phyloP scores from a whole-genome alignment of 805 yeast species.

The Lipomyces yamadae region DNA sequence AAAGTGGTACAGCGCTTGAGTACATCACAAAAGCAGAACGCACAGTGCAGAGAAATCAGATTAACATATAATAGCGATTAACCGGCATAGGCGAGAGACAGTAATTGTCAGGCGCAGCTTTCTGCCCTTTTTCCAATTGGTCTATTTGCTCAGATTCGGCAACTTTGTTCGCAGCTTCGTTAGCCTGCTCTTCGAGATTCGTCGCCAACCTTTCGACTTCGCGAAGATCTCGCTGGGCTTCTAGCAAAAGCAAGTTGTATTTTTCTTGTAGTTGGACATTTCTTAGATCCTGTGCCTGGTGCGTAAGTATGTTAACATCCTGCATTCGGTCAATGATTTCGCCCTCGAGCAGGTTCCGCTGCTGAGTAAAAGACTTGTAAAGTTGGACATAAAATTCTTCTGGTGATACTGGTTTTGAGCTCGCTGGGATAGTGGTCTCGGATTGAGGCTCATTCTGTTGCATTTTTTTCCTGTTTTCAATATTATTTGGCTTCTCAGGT shows the following conservation, averaged over 20 bases:
- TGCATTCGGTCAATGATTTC: slow-evolving; percentile 2
- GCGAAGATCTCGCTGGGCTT: slow-evolving; percentile 4
- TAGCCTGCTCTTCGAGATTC: neutral
- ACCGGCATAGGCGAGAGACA: neutral
- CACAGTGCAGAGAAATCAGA: neutral
- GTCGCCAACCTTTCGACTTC: neutral
- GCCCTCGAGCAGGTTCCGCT: neutral
- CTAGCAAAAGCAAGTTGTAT: neutral
- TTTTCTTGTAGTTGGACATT: slow-evolving; percentile 1
- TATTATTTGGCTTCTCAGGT: neutral
- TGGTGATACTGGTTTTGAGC: neutral
- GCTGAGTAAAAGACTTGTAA: slow-evolving; percentile 1
- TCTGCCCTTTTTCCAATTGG: neutral
- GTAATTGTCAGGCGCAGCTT: neutral
- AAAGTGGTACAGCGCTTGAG: neutral
- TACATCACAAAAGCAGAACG: neutral
- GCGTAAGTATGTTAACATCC: neutral
- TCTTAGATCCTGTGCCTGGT: neutral
- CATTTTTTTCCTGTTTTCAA: neutral
- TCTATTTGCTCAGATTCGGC: neutral
- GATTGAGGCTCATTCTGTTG: neutral
- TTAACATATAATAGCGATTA: neutral
- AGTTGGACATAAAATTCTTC: neutral
- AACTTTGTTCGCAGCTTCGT: neutral
- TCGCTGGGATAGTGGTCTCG: neutral